Evolutionary conservation across 2,329 filamentous ascomycete species (phyloP).

Genomic region (Microdochium nivale): DNA sequence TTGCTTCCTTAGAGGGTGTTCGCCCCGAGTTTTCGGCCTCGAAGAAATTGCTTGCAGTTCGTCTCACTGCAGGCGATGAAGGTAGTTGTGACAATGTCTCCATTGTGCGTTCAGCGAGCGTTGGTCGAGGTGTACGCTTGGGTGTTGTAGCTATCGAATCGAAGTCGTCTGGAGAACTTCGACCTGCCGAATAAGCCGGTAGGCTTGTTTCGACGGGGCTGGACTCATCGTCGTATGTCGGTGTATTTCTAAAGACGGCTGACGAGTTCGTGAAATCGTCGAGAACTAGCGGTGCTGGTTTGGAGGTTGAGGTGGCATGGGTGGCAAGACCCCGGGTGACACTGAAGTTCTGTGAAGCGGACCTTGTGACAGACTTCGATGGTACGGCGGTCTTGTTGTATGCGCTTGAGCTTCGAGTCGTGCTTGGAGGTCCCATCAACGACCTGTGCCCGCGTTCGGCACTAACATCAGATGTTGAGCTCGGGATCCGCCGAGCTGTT

Average conservation of each 20-base stretch:
- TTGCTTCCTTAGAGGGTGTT: constrained; percentile 34
- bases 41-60: constrained; percentile 66
- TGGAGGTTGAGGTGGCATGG: not conserved
- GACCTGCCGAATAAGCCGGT: not conserved
- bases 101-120: constrained; percentile 60
- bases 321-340: not conserved
- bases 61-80: constrained; percentile 62
- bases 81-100: constrained; percentile 75
- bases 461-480: not conserved
- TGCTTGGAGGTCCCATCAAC: not conserved
- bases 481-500: not conserved
- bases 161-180: not conserved
- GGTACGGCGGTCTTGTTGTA: not conserved
- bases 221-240: not conserved
- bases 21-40: constrained; percentile 51
- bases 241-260: not conserved
- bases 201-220: not conserved
- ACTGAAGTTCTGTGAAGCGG: not conserved
- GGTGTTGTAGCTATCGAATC: not conserved
- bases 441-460: not conserved
- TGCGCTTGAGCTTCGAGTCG: not conserved
- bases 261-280: not conserved
- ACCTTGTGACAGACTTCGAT: not conserved
- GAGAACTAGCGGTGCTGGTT: not conserved
- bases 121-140: not conserved